Conservation (phyloP, 306 rosid genomes). For the Dalbergia cochinchinensis region DNA sequence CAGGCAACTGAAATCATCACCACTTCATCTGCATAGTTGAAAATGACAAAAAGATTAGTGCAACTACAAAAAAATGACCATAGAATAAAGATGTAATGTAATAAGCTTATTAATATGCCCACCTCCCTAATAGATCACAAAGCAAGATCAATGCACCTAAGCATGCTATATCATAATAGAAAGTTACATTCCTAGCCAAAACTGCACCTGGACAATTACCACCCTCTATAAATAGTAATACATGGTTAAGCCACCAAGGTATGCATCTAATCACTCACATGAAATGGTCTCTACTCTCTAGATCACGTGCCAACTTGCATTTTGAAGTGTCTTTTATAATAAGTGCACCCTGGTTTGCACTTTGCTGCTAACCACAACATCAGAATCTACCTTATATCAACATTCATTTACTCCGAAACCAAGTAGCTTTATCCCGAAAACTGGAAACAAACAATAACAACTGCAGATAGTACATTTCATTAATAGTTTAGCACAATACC, state of each 20-base stretch:
- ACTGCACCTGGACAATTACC: not conserved
- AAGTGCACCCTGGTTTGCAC: not conserved
- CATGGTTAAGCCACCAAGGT: not conserved
- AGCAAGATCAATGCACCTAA: not conserved
- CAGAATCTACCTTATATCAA: not conserved
- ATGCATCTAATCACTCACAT: not conserved
- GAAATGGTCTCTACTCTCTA: not conserved
- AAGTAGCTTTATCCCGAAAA: not conserved
- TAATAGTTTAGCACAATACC: conserved; percentile 60
- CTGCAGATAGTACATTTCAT: conserved; percentile 23
- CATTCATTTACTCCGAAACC: not conserved
- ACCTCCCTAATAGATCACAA: not conserved
- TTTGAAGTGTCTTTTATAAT: not conserved
- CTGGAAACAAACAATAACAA: not conserved
- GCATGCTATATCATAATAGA: not conserved
- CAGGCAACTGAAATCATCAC: conserved; percentile 90
- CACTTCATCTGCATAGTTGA: conserved; percentile 80
- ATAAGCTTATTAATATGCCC: conserved; percentile 1
- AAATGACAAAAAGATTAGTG: conserved; percentile 41
- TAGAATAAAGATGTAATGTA: conserved; percentile 8
- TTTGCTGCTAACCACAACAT: not conserved
- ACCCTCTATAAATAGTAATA: not conserved
- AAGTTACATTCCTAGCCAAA: not conserved
- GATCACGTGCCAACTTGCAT: not conserved
- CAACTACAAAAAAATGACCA: conserved; percentile 33